Evolutionary conservation across 495 filamentous ascomycete species (phyloP).

Genomic region (Evansstolkia leycettana): DNA sequence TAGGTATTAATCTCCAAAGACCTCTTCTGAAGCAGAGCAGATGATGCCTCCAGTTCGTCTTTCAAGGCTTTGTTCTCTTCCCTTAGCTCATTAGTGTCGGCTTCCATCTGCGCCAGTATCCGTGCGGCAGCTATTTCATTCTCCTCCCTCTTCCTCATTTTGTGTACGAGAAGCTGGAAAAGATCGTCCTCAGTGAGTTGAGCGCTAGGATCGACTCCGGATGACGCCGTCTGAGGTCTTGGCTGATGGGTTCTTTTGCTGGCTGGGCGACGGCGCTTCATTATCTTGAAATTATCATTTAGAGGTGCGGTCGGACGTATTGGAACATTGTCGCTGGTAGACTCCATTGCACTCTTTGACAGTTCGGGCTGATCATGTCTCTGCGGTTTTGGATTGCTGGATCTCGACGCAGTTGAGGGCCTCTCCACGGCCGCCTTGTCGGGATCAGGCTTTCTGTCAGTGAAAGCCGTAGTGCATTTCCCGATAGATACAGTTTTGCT

Average conservation of each 20-base stretch:
- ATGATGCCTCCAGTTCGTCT: constrained; percentile 4
- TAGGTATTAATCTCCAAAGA: constrained; percentile 7
- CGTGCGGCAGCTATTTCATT: constrained; percentile 12
- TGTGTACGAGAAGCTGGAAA: constrained; percentile 25
- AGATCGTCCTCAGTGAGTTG: constrained; percentile 21
- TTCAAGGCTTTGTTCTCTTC: constrained; percentile 18
- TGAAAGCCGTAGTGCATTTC: no score
- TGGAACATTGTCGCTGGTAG: not conserved
- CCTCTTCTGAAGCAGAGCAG: constrained; percentile 9
- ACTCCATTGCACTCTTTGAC: no score
- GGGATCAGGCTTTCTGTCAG: not conserved
- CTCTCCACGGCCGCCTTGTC: no score
- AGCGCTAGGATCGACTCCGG: not conserved
- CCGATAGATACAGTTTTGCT: no score
- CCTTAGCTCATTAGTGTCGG: constrained; percentile 9
- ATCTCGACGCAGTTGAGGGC: no score
- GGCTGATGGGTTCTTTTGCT: not conserved
- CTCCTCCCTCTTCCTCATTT: constrained; percentile 24
- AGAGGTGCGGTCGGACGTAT: not conserved
- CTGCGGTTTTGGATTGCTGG: no score
- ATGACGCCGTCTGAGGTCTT: not conserved
- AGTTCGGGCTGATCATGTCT: no score
- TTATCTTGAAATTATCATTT: constrained; percentile 1
- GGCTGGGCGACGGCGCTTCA: constrained; percentile 2
- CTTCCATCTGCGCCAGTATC: constrained; percentile 15